Base-by-base conservation (phyloP, 2,329 filamentous ascomycete species). In the Ascochyta fabae region DNA sequence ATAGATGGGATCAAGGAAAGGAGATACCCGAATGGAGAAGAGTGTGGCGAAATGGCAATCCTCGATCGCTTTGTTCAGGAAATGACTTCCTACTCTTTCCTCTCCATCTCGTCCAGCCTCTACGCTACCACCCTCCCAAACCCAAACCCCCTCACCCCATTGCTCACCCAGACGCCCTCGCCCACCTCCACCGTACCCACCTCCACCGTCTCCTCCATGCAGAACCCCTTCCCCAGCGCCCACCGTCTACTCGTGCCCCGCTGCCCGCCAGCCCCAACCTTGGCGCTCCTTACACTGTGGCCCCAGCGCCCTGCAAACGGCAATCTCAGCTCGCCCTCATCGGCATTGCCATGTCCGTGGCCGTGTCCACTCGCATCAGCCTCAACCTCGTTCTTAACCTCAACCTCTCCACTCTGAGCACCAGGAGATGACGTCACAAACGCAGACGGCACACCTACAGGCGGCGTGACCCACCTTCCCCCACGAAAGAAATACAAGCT, bases 131-230 rank as follows among this genome's bases (percentile, higher is more conserved):
- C 71, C 39, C 51, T 70, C 42, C 73, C 72, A 61, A 65, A 70
- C 22, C 69, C 66, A 69, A 96, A 96, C 0, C 94, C 94, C 61
- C 89, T 84, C 1, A 94, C 89, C 0, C 90, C 92, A 74, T 94
- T 97, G 74, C 92, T 96, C 48, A 97, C 78, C 90, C 92, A 96
- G 59, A 93, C 89, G 48, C 88, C 82, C 73, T 97, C 93, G 1
- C 88, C 90, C 60, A 91, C 81, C 3, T 80, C 70, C 12, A 96
- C 73, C 6, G 86, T 86, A 12, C 81, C 77, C 2, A 79, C 79
- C n/a, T 73, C 74, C 15, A 96, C 79, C 3, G 78, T 74, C 59
- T 86, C 83, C 69, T 96, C 90, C 27, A 82, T 79, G 48, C 85
- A 92, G 40, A 95, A 77, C 0, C 82, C 82, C 50, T 80, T 84